Evolutionary conservation across 305 asterid species (phyloP).

Genomic region (Solanum aculeatissimum): DNA sequence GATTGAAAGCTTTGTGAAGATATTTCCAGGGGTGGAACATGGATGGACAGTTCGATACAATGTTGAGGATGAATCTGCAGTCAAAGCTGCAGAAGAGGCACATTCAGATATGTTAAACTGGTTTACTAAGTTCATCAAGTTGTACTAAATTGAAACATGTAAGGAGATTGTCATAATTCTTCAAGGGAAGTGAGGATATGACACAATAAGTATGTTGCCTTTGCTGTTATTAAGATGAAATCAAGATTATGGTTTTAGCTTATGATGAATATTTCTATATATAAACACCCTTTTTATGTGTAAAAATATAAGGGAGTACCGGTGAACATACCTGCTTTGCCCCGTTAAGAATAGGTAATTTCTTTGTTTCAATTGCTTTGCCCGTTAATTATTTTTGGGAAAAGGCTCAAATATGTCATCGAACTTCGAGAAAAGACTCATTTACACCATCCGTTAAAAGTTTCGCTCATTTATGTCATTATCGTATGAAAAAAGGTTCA

Average conservation of each 20-base stretch:
- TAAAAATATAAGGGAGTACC: not conserved
- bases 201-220: not conserved
- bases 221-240: not conserved
- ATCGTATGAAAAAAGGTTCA: too few relatives aligned
- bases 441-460: too few relatives aligned
- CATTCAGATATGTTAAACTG: constrained; percentile 42
- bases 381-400: too few relatives aligned
- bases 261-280: not conserved
- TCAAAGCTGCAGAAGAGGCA: constrained; percentile 47
- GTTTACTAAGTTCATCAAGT: constrained; percentile 37
- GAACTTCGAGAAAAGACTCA: too few relatives aligned
- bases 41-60: constrained; percentile 49
- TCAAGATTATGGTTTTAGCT: not conserved
- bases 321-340: not conserved
- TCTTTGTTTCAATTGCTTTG: too few relatives aligned
- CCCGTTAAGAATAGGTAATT: too few relatives aligned
- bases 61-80: constrained; percentile 28
- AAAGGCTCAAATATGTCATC: too few relatives aligned
- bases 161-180: not conserved
- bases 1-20: constrained; percentile 52
- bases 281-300: not conserved
- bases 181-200: not conserved
- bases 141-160: not conserved
- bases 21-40: constrained; percentile 47
- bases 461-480: too few relatives aligned